Conservation (phyloP, 1,139 yeast genomes). For the Geotrichum fermentans region DNA sequence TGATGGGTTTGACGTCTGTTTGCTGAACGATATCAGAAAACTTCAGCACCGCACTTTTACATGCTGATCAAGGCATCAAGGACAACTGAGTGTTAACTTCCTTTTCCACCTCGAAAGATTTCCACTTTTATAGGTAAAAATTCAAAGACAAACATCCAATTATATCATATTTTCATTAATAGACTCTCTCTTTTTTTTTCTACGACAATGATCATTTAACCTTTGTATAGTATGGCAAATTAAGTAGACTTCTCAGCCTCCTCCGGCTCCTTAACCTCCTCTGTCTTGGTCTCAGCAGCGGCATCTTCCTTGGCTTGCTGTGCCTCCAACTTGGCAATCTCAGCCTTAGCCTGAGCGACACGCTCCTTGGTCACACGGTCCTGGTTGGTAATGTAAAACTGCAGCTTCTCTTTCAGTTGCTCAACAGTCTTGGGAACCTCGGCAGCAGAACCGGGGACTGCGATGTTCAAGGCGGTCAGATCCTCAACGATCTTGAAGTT, state of each 20-base stretch:
- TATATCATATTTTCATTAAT: no score
- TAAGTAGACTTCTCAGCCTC: conserved; percentile 13
- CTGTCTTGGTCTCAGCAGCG: conserved; percentile 15
- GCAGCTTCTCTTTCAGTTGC: conserved; percentile 68
- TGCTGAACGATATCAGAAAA: no score
- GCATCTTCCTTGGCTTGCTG: conserved; percentile 21
- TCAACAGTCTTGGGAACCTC: conserved; percentile 65
- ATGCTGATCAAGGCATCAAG: no score
- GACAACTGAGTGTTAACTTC: no score
- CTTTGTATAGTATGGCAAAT: no score
- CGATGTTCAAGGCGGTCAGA: conserved; percentile 69
- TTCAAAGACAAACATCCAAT: no score
- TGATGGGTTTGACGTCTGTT: no score
- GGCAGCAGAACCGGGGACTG: conserved; percentile 74
- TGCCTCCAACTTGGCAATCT: conserved; percentile 54
- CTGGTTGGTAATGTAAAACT: conserved; percentile 66
- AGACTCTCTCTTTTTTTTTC: no score
- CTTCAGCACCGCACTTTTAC: no score
- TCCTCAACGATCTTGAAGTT: conserved; percentile 78
- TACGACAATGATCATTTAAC: no score
- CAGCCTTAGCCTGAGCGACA: conserved; percentile 69
- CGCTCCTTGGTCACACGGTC: conserved; percentile 76
- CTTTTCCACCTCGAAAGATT: no score
- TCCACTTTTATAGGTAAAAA: no score
- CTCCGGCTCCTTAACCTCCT: conserved; percentile 3